Conservation (phyloP, 495 filamentous ascomycete species). For the Thozetella sp. region DNA sequence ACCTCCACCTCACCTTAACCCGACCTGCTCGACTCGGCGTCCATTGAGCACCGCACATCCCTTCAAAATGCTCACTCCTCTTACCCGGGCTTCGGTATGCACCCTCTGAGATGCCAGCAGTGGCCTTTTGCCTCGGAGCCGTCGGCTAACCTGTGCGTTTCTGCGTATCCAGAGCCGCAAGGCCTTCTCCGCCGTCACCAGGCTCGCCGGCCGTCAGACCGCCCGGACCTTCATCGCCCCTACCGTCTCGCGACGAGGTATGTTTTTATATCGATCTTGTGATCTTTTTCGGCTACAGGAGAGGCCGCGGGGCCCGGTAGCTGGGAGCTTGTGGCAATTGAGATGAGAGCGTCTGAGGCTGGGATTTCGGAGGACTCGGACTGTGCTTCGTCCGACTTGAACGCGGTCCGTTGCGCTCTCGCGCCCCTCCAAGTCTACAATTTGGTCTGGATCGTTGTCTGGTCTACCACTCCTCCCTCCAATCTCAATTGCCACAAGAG, state of each 20-base stretch:
- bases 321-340: constrained; percentile 9
- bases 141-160: neutral
- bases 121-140: constrained; percentile 19
- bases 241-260: constrained; percentile 76
- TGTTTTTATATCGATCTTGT: constrained; percentile 27
- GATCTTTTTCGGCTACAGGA: constrained; percentile 34
- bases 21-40: constrained; percentile 22
- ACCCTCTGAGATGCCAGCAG: constrained; percentile 5
- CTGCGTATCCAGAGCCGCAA: constrained; percentile 61
- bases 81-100: constrained; percentile 68
- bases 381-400: too few relatives aligned
- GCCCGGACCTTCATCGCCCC: constrained; percentile 76
- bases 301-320: neutral
- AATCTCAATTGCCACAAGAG: too few relatives aligned
- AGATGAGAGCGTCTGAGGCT: neutral
- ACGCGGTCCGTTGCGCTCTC: neutral
- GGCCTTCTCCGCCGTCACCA: constrained; percentile 63
- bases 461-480: too few relatives aligned
- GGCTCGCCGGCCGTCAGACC: constrained; percentile 73
- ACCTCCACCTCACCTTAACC: constrained; percentile 25
- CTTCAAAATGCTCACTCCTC: constrained; percentile 57
- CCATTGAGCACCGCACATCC: constrained; percentile 26
- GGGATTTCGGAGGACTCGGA: too few relatives aligned
- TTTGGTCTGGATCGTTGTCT: too few relatives aligned
- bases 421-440: too few relatives aligned